phyloP scores from a whole-genome alignment of 257 asterid genomes.

The Prunella vulgaris region DNA sequence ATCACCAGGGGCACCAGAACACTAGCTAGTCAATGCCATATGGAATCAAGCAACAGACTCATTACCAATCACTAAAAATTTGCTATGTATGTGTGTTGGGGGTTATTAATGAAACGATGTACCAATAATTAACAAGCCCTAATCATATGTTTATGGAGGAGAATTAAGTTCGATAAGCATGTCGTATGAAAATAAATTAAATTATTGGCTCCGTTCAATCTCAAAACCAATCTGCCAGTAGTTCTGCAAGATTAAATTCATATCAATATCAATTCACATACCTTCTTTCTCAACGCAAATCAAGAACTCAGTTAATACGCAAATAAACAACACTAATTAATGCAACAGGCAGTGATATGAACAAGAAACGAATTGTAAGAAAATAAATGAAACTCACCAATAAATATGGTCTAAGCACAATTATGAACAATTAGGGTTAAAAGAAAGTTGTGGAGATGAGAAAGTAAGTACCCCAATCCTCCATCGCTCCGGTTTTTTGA shows the following conservation, averaged over 20 bases:
- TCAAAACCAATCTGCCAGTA: neutral
- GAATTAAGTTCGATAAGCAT: neutral
- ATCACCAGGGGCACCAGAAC: neutral
- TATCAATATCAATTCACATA: constrained; percentile 6
- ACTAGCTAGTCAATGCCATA: neutral
- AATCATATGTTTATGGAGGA: neutral
- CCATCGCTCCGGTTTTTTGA: constrained; percentile 45
- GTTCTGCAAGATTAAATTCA: neutral
- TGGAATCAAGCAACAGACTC: neutral
- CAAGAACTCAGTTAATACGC: neutral
- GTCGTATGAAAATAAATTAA: neutral
- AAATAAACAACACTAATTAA: neutral
- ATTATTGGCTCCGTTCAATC: neutral
- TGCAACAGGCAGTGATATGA: neutral
- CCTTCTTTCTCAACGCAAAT: neutral
- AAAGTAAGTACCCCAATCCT: constrained; percentile 73
- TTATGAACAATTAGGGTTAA: neutral
- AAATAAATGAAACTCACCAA: neutral
- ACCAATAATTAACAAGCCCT: neutral
- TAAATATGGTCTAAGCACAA: neutral
- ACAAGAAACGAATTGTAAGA: neutral
- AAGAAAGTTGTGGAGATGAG: constrained; percentile 8
- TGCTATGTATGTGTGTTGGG: neutral
- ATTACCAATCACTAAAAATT: neutral
- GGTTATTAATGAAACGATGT: neutral